Base-by-base conservation (phyloP, 1,139 yeast genomes). In the Geotrichum europaeum region DNA sequence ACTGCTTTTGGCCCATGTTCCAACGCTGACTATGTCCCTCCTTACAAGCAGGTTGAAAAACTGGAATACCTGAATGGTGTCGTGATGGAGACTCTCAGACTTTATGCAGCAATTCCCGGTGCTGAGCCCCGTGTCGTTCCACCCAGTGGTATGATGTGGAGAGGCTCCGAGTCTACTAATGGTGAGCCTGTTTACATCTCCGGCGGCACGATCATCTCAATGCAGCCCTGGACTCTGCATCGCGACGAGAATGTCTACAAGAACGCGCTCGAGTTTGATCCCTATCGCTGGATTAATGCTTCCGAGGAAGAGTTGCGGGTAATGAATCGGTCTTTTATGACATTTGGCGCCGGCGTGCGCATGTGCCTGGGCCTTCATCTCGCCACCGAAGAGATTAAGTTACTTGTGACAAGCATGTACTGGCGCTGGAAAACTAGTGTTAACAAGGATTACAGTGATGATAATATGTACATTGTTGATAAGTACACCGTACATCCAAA, bases 391-490 rank as follows among this genome's bases (percentile, higher is more conserved):
- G 92, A 86, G 69, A 84, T 86, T 78, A 86, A 85, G 68, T 68
- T 85, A 53, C 80, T 82, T 9, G 69, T 84, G 32, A 83, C 85
- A 15, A 79, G 79, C 61, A 71, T 86, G 15, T 83, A 85, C 69
- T 78, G 82, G 76, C 77, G 79, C 50, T 86, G 72, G 67, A 64
- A 67, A 5, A 76, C 80, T 43, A 52, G 61, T 18, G 63, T 77
- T 40, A 69, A 67, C 22, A 66, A 67, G 5, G 69, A 62, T 1
- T 73, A 69, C 60, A 64, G 92, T 89, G 13, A 96, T 86, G 32
- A 92, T 96, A 6, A 96, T 96, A 73, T 92, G 97, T 66, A 92
- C 86, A 59, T 79, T 77, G 66, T 90, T 96, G 34, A 91, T 96
- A 58, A 83, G 75, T 76, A 75, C 59, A 76, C 79, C 1, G 75